Evolutionary conservation across 805 yeast genomes (phyloP), one percentile per base, ranked within the genome.

Genomic region (Metschnikowia corniflorae): DNA sequence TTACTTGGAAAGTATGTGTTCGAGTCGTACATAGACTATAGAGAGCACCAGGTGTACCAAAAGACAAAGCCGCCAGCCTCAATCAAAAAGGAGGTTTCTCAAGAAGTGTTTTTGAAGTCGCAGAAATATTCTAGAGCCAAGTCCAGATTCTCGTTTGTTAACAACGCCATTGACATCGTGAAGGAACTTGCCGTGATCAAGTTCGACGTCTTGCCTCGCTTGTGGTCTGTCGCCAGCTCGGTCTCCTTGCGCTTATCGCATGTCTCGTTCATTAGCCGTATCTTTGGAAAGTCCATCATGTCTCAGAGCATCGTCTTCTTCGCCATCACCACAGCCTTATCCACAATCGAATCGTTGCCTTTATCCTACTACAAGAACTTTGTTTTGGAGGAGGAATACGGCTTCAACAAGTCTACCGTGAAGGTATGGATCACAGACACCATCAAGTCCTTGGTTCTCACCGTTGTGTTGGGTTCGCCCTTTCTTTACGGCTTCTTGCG

Each of bases 361-460:
- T 55, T 80, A 16, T 70, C 80, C 7, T 80, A 83, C 58, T 89
- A 88, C 62, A 68, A 75, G 40, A 82, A 83, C 51, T 93, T 93
- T 65, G 89, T 88, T 12, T 70, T 93, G 49, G 98, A 93, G 63
- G 96, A 91, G 58, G 78, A 78, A 61, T 91, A 73, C 53, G 98
- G 98, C 1, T 93, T 93, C 68, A 93, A 93, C 68, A 93, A 93
- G 62, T 71, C 77, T 49, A 91, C 97, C 3, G 43, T 71, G 13
- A 63, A 68, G 33, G 67, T 87, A 33, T 93, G 94, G 85, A 37
- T 85, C 17, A 55, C 75, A 17, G 99, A 93, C 60, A 65, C 69
- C 44, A 30, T 87, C 44, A 93, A 91, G 61, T 61, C 75, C 19
- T 58, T 73, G 26, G 40, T 69, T 2, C 65, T 93, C 31, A 58